A percentile compares a stretch with the other conserved stretches of the same genome.
Conservation (phyloP, 345 rosid genomes). For the Eutrema heterophyllum region DNA sequence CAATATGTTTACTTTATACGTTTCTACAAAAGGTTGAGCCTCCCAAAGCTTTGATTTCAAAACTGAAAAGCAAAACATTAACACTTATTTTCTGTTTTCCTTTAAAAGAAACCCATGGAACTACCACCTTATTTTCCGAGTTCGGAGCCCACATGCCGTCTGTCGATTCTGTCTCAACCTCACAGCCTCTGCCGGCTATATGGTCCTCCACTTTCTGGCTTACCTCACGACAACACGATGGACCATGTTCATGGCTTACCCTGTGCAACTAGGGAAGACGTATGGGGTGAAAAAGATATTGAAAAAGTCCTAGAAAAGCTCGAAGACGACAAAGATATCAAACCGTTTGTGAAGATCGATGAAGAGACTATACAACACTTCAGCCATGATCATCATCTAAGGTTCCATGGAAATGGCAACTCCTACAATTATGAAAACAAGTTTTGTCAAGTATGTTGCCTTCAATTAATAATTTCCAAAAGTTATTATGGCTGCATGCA, state of each 20-base stretch:
- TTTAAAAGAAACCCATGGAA: not conserved
- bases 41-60: not conserved
- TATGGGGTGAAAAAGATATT: not conserved
- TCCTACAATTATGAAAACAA: not conserved
- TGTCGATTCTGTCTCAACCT: not conserved
- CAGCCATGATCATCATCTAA: slow-evolving; percentile 3
- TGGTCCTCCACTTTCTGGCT: not conserved
- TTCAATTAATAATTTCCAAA: not conserved
- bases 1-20: not conserved
- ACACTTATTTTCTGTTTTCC: not conserved
- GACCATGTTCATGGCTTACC: not conserved
- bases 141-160: not conserved
- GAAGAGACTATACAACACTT: not conserved
- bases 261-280: not conserved
- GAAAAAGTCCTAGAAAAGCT: not conserved
- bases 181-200: not conserved
- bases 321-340: not conserved
- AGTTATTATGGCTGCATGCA: not conserved
- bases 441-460: slow-evolving; percentile 1
- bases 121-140: not conserved
- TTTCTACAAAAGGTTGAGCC: not conserved
- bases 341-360: not conserved
- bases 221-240: not conserved
- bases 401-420: not conserved
- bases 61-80: not conserved